Percentiles rank a stretch among this genome's conserved stretches.
These are phyloP conservation scores for Tripterygium wilfordii DNA, from an alignment of 177 flowering plant species.

Conservation along the genomic window DNA sequence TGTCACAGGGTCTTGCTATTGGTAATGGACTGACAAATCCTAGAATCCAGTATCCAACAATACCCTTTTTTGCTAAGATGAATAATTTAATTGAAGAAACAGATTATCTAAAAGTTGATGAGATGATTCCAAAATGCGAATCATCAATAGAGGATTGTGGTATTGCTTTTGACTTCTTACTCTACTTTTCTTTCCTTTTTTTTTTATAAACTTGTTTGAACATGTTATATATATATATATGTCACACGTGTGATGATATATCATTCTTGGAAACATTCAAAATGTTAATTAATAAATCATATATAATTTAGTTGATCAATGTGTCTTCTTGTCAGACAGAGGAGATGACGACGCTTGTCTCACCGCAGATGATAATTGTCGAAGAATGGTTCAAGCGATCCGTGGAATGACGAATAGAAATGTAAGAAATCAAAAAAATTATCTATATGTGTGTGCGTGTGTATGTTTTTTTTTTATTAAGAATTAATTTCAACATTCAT, in stretches of 20 bases:
- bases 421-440: too few relatives aligned
- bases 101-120: conserved; percentile 25
- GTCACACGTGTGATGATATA: too few relatives aligned
- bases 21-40: conserved; percentile 64
- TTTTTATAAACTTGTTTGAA: too few relatives aligned
- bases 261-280: too few relatives aligned
- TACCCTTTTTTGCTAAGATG: conserved; percentile 42
- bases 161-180: too few relatives aligned
- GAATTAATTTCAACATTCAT: background rate
- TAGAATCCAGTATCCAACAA: conserved; percentile 48
- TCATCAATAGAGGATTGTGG: conserved; percentile 52
- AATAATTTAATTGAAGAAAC: conserved; percentile 27
- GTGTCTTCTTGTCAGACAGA: background rate
- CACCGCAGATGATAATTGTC: conserved; percentile 27
- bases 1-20: conserved; percentile 56
- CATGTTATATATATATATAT: too few relatives aligned
- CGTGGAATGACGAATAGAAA: conserved; percentile 24
- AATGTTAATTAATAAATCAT: too few relatives aligned
- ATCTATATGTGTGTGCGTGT: too few relatives aligned
- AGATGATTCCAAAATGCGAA: conserved; percentile 41
- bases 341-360: conserved; percentile 24
- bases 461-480: too few relatives aligned
- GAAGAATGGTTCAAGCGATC: conserved; percentile 29
- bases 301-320: background rate
- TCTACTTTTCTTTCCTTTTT: background rate